phyloP scores from a whole-genome alignment of 495 filamentous ascomycete species.

The Lepidopterella palustris region DNA sequence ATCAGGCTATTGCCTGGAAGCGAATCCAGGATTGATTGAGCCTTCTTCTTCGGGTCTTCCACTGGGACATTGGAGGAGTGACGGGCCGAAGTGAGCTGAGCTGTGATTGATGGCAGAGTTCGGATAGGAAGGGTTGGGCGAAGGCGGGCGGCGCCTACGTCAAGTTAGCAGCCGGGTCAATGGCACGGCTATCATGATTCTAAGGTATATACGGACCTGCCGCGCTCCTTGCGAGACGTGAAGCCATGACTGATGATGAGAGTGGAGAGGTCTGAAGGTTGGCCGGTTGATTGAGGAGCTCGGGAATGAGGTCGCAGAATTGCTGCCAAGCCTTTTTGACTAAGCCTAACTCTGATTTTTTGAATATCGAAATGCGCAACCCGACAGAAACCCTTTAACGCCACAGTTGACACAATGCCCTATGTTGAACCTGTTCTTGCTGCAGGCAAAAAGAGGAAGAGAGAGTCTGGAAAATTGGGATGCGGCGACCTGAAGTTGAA shows the following conservation, averaged over 20 bases:
- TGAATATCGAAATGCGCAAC: not conserved
- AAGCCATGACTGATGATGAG: conserved; percentile 70
- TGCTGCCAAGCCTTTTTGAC: conserved; percentile 1
- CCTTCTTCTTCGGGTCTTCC: conserved; percentile 85
- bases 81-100: conserved; percentile 57
- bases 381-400: not conserved
- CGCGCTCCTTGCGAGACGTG: conserved; percentile 85
- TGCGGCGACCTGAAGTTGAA: conserved; percentile 9
- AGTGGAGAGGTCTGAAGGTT: conserved; percentile 40
- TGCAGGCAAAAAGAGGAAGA: conserved; percentile 30
- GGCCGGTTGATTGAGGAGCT: conserved; percentile 14
- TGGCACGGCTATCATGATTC: conserved; percentile 15
- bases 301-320: conserved; percentile 8
- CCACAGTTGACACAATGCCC: too few relatives aligned
- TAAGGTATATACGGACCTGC: conserved; percentile 58
- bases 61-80: conserved; percentile 68
- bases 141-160: conserved; percentile 78
- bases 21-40: conserved; percentile 87
- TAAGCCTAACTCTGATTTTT: conserved; percentile 12
- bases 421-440: not conserved
- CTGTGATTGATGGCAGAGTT: conserved; percentile 62
- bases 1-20: conserved; percentile 45
- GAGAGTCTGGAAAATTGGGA: conserved; percentile 11
- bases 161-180: conserved; percentile 28
- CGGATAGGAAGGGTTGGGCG: conserved; percentile 61